Evolutionary conservation across 139 green algal genomes (phyloP).

Genomic region (Spirogloea muscicola): DNA sequence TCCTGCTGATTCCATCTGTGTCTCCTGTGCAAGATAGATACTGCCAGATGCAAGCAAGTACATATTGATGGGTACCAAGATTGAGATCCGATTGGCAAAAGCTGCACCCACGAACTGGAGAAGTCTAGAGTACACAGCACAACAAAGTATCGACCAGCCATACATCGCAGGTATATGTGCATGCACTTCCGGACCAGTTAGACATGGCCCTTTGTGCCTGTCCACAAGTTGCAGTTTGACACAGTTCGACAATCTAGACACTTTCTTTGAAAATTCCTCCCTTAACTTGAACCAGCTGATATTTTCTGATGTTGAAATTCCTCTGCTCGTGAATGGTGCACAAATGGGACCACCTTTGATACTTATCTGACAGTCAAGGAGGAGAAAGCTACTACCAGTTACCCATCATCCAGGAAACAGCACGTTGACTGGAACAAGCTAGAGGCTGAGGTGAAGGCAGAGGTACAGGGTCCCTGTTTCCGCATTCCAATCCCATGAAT

Average conservation of each 20-base stretch:
- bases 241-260: too few relatives aligned
- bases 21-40: too few relatives aligned
- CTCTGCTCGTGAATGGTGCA: neutral
- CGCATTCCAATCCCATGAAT: too few relatives aligned
- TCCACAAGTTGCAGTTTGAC: neutral
- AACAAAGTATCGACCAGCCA: constrained; percentile 3
- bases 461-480: too few relatives aligned
- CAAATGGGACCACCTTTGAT: too few relatives aligned
- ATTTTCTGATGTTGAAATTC: neutral
- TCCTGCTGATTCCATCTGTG: too few relatives aligned
- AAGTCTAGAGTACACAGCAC: constrained; percentile 3
- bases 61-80: constrained; percentile 29
- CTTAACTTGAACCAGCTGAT: neutral
- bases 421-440: constrained; percentile 43
- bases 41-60: constrained; percentile 11
- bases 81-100: constrained; percentile 39
- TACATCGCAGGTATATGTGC: constrained; percentile 29
- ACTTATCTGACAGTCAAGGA: neutral
- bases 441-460: constrained; percentile 36
- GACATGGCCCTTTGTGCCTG: neutral
- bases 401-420: constrained; percentile 27
- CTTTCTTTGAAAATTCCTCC: constrained; percentile 13
- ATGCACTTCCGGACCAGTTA: neutral
- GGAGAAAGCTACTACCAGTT: neutral
- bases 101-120: constrained; percentile 33